Evolutionary conservation across 228 moss, liverwort and hornwort genomes (phyloP), one percentile per base, ranked within the genome.

Genomic region (Sphagnum fallax): DNA sequence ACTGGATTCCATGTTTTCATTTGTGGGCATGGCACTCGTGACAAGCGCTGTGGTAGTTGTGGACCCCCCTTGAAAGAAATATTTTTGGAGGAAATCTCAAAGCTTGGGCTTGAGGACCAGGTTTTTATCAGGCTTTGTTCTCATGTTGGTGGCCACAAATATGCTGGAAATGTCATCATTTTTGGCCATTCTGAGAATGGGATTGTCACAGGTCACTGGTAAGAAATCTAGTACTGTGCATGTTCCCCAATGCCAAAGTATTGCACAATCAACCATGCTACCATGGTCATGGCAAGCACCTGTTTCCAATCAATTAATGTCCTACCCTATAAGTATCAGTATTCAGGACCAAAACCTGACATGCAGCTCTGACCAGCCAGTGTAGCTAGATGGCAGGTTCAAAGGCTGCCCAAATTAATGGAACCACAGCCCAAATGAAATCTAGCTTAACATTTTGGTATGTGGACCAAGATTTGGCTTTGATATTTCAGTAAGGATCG

Each of bases 121-220:
- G 84, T 94, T 47, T 82, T 78, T 74, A 94, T 93, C 61, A 85
- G 82, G 62, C 82, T 73, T 51, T 98, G 98, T 79, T 98, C 92
- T 79, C 98, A 98, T 51, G 77, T 98, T 65, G 98, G 98, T 67
- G 98, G 98, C 10, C 98, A 98, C 75, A 98, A 94, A 77, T 98
- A 86, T 68, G 98, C 98, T 4, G 98, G 98, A 49, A 98, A 98
- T 65, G 82, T 90, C 6, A 98, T 98, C 59, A 84, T 98, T 8
- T 98, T 89, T 69, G 82, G 87, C 66, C 65, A 65, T 64, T 71
- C 50, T 59, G 82, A 48, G 13, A 67, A 77, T 5, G 87, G 79
- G 47, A 66, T 65, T 52, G 84, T 72, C 6, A 65, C 74, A 52
- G 85, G 82, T 16, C 82, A 85, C 69, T 85, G 85, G 85, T 79